Evolutionary conservation across 495 filamentous ascomycete genomes (phyloP).

Genomic region (Annulohypoxylon nitens): DNA sequence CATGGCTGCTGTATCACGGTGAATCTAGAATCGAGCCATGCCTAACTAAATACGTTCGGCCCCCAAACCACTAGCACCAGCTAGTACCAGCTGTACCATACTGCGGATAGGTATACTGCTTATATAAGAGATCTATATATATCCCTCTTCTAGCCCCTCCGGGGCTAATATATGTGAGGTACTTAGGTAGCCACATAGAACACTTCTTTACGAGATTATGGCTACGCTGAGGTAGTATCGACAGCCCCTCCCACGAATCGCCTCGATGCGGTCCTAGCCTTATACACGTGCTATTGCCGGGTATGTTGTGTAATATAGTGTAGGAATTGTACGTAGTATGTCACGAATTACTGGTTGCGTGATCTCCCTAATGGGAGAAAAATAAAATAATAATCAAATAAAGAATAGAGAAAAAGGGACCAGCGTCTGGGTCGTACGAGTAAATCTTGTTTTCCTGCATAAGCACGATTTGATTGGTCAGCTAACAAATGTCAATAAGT

Average conservation of each 20-base stretch:
- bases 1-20: no score
- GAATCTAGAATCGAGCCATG: constrained; percentile 7
- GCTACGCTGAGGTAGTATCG: background rate
- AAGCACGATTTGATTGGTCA: no score
- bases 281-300: background rate
- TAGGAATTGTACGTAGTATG: background rate
- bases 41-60: constrained; percentile 2
- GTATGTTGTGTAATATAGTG: background rate
- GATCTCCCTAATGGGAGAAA: no score
- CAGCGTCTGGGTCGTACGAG: no score
- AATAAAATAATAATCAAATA: no score
- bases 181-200: background rate
- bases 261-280: background rate
- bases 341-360: no score
- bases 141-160: background rate
- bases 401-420: no score
- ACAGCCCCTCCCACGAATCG: background rate
- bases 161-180: no score
- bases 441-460: no score
- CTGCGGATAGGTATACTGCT: background rate
- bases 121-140: constrained; percentile 2
- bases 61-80: background rate
- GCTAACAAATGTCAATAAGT: no score
- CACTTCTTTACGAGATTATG: constrained; percentile 1
- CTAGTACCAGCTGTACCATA: no score